Evolutionary conservation across 2,329 filamentous ascomycete species (phyloP).

Genomic region (Tolypocladium album): DNA sequence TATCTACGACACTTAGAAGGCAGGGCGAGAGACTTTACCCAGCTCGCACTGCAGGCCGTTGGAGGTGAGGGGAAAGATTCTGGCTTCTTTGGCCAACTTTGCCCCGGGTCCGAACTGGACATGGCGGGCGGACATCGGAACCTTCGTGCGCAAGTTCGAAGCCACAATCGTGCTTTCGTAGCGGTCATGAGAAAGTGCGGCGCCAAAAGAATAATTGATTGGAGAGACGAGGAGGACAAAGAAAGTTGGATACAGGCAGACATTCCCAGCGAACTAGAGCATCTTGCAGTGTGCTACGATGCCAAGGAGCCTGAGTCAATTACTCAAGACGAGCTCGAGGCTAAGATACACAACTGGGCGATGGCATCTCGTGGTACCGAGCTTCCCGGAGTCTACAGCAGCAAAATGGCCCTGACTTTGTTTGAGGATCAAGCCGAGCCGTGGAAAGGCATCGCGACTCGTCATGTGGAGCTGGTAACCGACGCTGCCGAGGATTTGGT

Average conservation of each 20-base stretch:
- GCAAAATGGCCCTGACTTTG: constrained; percentile 44
- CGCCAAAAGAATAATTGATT: background rate
- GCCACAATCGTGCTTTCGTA: background rate
- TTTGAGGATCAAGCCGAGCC: constrained; percentile 47
- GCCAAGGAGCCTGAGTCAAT: background rate
- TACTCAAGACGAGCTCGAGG: constrained; percentile 1
- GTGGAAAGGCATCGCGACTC: constrained; percentile 36
- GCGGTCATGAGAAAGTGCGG: background rate
- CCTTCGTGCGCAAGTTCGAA: background rate
- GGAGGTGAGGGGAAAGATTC: background rate
- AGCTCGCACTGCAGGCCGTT: background rate
- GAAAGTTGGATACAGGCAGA: background rate
- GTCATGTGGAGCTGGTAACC: background rate
- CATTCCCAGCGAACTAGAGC: background rate
- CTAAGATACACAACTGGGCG: constrained; percentile 10
- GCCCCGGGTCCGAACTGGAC: background rate
- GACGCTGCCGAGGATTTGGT: constrained; percentile 4
- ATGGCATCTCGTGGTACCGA: constrained; percentile 28
- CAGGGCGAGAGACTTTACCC: background rate
- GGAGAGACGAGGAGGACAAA: background rate
- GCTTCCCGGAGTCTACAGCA: constrained; percentile 49
- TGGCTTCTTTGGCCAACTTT: background rate
- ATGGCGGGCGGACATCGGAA: background rate
- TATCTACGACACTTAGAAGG: background rate
- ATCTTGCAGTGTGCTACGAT: background rate